A percentile compares a stretch with the other conserved stretches of the same genome.
phyloP scores from a whole-genome alignment of 495 filamentous ascomycete genomes.

The Hypoxylon perforatum region DNA sequence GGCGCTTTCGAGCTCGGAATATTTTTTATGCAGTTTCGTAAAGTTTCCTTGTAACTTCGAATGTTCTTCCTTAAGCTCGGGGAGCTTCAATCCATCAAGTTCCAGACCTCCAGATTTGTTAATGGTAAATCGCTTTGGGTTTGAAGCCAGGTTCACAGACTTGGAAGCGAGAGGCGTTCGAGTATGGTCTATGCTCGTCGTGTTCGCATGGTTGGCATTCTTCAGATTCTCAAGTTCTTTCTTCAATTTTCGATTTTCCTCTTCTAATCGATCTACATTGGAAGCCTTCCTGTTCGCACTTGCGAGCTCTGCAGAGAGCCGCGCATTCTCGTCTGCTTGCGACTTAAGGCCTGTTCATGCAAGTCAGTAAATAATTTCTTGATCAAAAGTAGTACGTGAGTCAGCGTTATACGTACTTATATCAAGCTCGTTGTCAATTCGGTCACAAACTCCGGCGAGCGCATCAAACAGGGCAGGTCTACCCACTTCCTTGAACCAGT shows the following conservation, averaged over 20 bases:
- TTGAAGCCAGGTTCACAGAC: slow-evolving; percentile 33
- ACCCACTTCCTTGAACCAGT: slow-evolving; percentile 51
- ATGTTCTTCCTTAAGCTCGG: slow-evolving; percentile 47
- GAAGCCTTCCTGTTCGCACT: slow-evolving; percentile 40
- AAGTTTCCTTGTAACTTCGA: slow-evolving; percentile 43
- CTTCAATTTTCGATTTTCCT: slow-evolving; percentile 50
- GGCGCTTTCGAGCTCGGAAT: slow-evolving; percentile 50
- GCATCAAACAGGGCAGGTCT: slow-evolving; percentile 54
- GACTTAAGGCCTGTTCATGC: slow-evolving; percentile 17
- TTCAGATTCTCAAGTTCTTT: slow-evolving; percentile 44
- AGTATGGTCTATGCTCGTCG: background rate
- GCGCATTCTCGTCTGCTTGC: slow-evolving; percentile 24
- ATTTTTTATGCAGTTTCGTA: slow-evolving; percentile 39
- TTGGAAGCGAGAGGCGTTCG: slow-evolving; percentile 39
- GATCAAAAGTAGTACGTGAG: background rate
- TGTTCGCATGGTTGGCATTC: slow-evolving; percentile 6
- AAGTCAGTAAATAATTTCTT: slow-evolving; percentile 10
- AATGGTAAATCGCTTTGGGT: slow-evolving; percentile 25
- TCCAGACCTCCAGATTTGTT: slow-evolving; percentile 26
- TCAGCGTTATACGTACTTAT: slow-evolving; percentile 46
- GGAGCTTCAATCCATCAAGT: slow-evolving; percentile 30
- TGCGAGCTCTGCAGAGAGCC: slow-evolving; percentile 46
- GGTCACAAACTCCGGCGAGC: slow-evolving; percentile 52
- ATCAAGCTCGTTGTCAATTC: slow-evolving; percentile 49
- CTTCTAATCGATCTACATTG: slow-evolving; percentile 41